A percentile compares a stretch with the other conserved stretches of the same genome.
Evolutionary conservation across 495 filamentous ascomycete species (phyloP).

Genomic region (Penicillium pulvis): DNA sequence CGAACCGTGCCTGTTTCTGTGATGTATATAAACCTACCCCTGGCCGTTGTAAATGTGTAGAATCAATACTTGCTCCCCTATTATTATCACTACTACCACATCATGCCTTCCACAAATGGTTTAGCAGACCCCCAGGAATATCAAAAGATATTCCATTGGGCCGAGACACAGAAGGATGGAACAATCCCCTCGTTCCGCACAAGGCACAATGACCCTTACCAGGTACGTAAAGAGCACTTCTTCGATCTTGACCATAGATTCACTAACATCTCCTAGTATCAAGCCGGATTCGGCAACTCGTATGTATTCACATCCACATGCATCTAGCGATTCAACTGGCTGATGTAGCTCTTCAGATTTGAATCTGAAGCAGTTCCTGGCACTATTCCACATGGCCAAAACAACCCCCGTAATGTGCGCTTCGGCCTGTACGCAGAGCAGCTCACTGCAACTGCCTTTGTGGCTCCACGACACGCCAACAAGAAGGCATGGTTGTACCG

Average conservation of each 20-base stretch:
- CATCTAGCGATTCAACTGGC: slow-evolving; percentile 27
- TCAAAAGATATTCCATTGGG: slow-evolving; percentile 61
- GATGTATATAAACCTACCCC: slow-evolving; percentile 8
- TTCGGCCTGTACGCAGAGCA: slow-evolving; percentile 53
- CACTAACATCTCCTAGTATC: slow-evolving; percentile 44
- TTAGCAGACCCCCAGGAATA: slow-evolving; percentile 46
- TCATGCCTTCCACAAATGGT: slow-evolving; percentile 31
- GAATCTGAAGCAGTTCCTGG: slow-evolving; percentile 51
- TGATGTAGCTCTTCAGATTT: slow-evolving; percentile 36
- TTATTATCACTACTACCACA: slow-evolving; percentile 5
- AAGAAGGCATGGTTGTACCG: slow-evolving; percentile 54
- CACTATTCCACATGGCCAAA: slow-evolving; percentile 52
- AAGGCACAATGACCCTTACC: slow-evolving; percentile 55
- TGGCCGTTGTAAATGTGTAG: background rate
- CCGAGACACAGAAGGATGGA: slow-evolving; percentile 56
- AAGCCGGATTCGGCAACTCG: slow-evolving; percentile 56
- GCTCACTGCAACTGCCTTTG: slow-evolving; percentile 48
- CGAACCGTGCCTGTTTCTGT: background rate
- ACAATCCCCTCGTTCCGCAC: slow-evolving; percentile 49
- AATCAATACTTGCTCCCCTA: background rate
- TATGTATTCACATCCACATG: slow-evolving; percentile 32
- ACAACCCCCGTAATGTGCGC: slow-evolving; percentile 47
- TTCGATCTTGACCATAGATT: background rate
- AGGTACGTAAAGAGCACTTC: slow-evolving; percentile 30
- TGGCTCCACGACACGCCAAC: slow-evolving; percentile 50